Conservation (phyloP, 345 rosid genomes). For the Eucalyptus polybractea region DNA sequence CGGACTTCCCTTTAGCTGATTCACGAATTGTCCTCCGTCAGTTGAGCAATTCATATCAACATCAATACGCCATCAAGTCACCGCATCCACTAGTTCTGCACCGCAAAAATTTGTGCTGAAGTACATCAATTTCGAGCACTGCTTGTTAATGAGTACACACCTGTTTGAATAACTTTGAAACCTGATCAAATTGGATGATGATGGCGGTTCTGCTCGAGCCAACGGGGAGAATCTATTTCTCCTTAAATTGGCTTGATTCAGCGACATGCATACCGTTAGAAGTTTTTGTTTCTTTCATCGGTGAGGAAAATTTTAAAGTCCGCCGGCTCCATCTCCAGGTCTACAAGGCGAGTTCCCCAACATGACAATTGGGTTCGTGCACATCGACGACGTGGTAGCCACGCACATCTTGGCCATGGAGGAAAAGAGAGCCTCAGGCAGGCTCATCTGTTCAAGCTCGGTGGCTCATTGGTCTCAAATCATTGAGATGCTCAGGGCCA, state of each 20-base stretch:
- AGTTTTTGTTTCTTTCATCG: neutral
- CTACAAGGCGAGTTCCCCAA: constrained; percentile 58
- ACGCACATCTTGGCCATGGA: constrained; percentile 79
- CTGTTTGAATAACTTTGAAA: neutral
- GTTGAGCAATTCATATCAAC: neutral
- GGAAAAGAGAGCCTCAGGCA: constrained; percentile 52
- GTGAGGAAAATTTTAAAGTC: neutral
- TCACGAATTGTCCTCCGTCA: neutral
- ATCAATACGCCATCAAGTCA: neutral
- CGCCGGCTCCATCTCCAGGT: constrained; percentile 2
- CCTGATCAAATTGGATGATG: neutral
- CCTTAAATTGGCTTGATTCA: neutral
- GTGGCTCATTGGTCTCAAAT: constrained; percentile 79
- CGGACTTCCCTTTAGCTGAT: neutral
- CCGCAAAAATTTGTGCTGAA: neutral
- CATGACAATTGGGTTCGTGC: constrained; percentile 65
- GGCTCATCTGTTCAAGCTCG: constrained; percentile 60
- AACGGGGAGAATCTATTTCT: neutral
- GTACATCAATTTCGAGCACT: neutral
- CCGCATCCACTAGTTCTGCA: neutral
- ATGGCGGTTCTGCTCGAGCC: neutral
- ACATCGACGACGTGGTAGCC: constrained; percentile 68
- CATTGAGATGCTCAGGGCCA: constrained; percentile 52
- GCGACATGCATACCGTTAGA: neutral
- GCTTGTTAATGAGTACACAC: neutral